Conservation (phyloP, 106 monocot species). For the Dendrobium nobile region DNA sequence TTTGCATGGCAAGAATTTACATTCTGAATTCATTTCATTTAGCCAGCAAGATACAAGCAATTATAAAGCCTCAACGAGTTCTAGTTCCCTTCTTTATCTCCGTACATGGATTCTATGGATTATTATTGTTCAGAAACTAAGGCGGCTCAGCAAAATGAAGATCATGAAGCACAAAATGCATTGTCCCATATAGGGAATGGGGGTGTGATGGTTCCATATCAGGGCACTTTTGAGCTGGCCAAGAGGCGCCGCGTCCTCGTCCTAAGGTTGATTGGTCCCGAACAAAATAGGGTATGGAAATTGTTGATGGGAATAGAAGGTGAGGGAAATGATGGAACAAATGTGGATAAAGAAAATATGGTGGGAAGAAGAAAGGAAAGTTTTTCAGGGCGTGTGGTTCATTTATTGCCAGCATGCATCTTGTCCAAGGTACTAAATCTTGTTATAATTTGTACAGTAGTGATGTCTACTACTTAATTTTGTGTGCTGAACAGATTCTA, state of each 20-base stretch:
- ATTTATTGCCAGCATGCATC: constrained; percentile 93
- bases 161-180: constrained; percentile 29
- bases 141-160: constrained; percentile 25
- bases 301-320: constrained; percentile 68
- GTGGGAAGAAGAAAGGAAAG: constrained; percentile 76
- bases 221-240: constrained; percentile 9
- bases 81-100: not conserved
- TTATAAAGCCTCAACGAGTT: constrained; percentile 4
- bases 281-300: constrained; percentile 75
- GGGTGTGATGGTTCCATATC: constrained; percentile 35
- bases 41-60: constrained; percentile 10
- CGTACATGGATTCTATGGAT: constrained; percentile 23
- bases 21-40: not conserved
- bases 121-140: constrained; percentile 38
- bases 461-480: not conserved
- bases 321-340: constrained; percentile 17
- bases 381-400: constrained; percentile 75
- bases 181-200: constrained; percentile 36
- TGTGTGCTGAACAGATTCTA: not conserved
- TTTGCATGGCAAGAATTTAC: not conserved
- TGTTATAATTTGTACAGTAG: not conserved
- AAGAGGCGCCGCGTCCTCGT: constrained; percentile 45
- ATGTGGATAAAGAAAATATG: constrained; percentile 65
- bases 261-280: constrained; percentile 67
- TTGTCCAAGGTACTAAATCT: constrained; percentile 77